Evolutionary conservation across 106 monocot genomes (phyloP), one percentile per base, ranked within the genome.

Genomic region (Amphibolis antarctica): DNA sequence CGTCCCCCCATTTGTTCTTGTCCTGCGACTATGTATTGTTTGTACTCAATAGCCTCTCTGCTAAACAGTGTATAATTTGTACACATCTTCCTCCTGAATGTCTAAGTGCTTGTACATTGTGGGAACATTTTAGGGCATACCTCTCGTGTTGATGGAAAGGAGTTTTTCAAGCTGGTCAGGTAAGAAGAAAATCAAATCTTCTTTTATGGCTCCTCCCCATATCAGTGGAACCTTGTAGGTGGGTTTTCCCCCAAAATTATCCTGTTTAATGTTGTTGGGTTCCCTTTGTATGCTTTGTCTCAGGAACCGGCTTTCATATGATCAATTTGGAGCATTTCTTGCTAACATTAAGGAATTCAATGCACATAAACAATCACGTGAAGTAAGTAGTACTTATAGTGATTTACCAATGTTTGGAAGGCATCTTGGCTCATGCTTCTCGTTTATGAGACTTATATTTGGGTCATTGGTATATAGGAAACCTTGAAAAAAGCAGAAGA

Each of bases 251-350:
- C 20, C 24, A 23, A 46, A 29, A 54, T 6, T 50, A 20, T 19
- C 44, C 18, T 51, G 6, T 7, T 49, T 45, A 6, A 42, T 42
- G 31, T 52, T 47, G 0, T 42, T 47, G 10, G 28, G 22, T 29
- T 36, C 36, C 7, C 36, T 36, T 7, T 36, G 36, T 36, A 36
- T 7, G 7, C 60, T 66, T 15, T 25, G 57, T 75, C 70, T 28
- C 68, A 93, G 93, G 85, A 83, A 31, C 60, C 82, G 83, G 28
- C 88, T 93, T 42, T 81, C 93, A 23, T 93, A 88, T 73, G 93
- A 88, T 51, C 93, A 88, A 59, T 93, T 93, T 77, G 78, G 78
- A n/a, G 88, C 88, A 64, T 93, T 93, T 73, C 71, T 93, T 55
- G 80, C 93, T 18, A 88, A 77, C 22, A 77, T 93, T 23, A 93